Base-by-base conservation (phyloP, 768 basidiomycete species). In the Psilocybe subaeruginosa region DNA sequence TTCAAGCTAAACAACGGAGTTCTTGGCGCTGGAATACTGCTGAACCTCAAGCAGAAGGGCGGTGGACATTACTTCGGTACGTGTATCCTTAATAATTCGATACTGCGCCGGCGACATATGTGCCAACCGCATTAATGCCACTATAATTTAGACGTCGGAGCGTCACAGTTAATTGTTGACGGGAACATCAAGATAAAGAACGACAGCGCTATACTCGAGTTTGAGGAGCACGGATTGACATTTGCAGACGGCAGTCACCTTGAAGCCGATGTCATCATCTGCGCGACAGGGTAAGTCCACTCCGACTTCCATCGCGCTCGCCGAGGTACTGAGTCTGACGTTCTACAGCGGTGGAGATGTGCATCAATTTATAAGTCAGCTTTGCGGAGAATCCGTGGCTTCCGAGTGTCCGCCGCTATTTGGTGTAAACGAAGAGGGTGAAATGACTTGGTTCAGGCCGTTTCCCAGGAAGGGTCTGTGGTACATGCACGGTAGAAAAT, bases 171-270 rank as follows among this genome's bases (percentile, higher is more conserved):
- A 64, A 84, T 90, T 66, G 80, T 82, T 48, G 85, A 89, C 66
- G 87, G 88, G 4, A 84, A 86, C 68, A 87, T 91, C 77, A 89
- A 88, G 70, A 72, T 91, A 58, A 90, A 90, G 75, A 86, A 82
- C 72, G 85, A 86, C 58, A 74, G 74, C 51, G 73, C 77, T 49
- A 82, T 90, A 57, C 70, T 78, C 57, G 68, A 69, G 19, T 83
- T 85, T 68, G 80, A 76, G 2, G 64, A 74, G 47, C 67, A 58
- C n/a, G 80, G 82, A 4, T 60, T 86, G 27, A 69, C 72, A 46
- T 86, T 86, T 58, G 79, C 81, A 12, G 73, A 86, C 60, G 82
- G 84, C 1, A 76, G 72, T 41, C 73, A 76, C 49, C 69, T 85
- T 4, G 55, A 74, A 16, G 84, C 82, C 8, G 86, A 88, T 64